Conservation (phyloP, 2,329 filamentous ascomycete species). For the Aspergillus sp. region DNA sequence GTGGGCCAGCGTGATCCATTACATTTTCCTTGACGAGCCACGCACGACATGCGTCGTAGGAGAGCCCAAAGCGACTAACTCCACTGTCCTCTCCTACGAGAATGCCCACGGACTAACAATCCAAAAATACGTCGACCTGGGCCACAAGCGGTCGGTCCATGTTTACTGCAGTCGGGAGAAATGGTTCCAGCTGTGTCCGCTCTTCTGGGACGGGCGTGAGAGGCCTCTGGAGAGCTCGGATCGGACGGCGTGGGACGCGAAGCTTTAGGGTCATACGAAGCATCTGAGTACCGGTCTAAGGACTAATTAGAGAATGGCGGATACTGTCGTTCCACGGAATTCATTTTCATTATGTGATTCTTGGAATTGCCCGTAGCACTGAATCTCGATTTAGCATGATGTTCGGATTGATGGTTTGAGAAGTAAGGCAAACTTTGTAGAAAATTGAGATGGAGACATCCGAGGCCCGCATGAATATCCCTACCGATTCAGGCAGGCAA, state of each 20-base stretch:
- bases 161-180: conserved; percentile 64
- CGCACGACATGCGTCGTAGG: conserved; percentile 55
- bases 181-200: conserved; percentile 63
- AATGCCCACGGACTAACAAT: conserved; percentile 71
- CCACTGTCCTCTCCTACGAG: conserved; percentile 71
- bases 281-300: background rate
- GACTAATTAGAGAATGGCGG: background rate
- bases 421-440: too few species aligned
- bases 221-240: conserved; percentile 46
- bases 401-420: too few species aligned
- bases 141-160: conserved; percentile 69
- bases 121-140: conserved; percentile 70
- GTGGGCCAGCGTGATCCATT: conserved; percentile 60
- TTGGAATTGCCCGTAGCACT: background rate
- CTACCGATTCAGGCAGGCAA: background rate
- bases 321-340: background rate
- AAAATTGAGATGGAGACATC: too few species aligned
- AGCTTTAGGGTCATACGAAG: conserved; percentile 32
- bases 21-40: conserved; percentile 59
- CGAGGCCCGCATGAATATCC: background rate
- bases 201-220: conserved; percentile 51
- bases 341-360: background rate
- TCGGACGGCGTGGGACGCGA: conserved; percentile 49
- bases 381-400: background rate
- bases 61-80: conserved; percentile 71